Evolutionary conservation across 192 early-diverging fungal species (phyloP).

Genomic region (Chytriomyces confervae): DNA sequence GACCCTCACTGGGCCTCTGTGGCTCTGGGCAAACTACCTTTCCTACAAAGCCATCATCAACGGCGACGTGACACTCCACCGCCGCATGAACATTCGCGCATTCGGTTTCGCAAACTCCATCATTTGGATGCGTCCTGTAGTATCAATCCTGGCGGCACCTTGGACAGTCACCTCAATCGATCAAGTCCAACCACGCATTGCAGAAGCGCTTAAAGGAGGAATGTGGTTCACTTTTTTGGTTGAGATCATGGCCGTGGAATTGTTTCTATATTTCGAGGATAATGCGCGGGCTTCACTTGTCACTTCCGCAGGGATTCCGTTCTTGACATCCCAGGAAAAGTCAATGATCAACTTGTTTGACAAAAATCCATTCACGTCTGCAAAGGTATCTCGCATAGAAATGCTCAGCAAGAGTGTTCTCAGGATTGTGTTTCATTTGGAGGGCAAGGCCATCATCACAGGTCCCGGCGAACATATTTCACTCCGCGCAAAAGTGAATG

Average conservation of each 20-base stretch:
- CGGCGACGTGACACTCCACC: not conserved
- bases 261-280: not conserved
- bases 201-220: not conserved
- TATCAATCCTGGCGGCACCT: not conserved
- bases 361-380: too few species aligned
- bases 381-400: not conserved
- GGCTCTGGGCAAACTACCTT: not conserved
- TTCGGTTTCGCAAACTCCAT: slow-evolving; percentile 11
- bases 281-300: not conserved
- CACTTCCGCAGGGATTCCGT: not conserved
- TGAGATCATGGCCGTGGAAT: not conserved
- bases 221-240: not conserved
- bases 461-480: slow-evolving; percentile 2
- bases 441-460: not conserved
- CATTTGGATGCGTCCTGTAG: slow-evolving; percentile 6
- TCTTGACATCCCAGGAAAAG: not conserved
- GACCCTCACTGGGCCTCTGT: not conserved
- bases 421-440: not conserved
- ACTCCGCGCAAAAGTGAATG: not conserved
- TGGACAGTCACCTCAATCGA: not conserved
- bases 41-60: not conserved
- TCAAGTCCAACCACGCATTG: not conserved
- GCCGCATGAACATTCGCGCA: slow-evolving; percentile 5
- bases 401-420: not conserved
- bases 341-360: too few species aligned